Percentiles rank a stretch among this genome's conserved stretches.
These are phyloP conservation scores for Alternaria triticimaculans DNA, from an alignment of 2,329 filamentous ascomycete genomes.

Conservation along the genomic window DNA sequence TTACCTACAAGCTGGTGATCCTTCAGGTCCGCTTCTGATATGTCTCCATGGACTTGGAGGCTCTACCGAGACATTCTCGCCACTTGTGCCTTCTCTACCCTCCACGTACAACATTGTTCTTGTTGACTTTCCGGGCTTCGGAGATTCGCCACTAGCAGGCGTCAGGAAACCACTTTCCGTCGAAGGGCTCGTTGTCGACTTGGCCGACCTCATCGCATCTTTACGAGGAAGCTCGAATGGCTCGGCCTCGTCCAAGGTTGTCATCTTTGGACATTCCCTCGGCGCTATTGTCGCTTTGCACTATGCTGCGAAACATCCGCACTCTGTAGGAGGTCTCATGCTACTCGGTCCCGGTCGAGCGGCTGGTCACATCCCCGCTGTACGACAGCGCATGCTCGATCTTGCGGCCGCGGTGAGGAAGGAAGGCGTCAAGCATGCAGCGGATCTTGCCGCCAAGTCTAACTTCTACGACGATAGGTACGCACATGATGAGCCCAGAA, in stretches of 20 bases:
- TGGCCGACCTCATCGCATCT: background rate
- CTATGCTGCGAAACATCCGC: background rate
- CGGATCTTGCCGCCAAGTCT: background rate
- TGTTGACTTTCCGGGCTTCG: background rate
- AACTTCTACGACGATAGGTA: background rate
- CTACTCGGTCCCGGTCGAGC: conserved; percentile 4
- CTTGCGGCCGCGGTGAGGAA: conserved; percentile 3
- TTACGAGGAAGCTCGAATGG: background rate
- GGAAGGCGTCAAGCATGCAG: conserved; percentile 9
- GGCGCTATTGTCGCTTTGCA: background rate
- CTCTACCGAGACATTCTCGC: background rate
- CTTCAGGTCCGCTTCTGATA: background rate
- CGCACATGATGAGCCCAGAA: background rate
- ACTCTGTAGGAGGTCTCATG: background rate
- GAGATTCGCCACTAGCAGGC: background rate
- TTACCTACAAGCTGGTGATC: background rate
- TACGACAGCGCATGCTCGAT: conserved; percentile 11
- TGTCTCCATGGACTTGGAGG: background rate
- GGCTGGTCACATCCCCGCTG: conserved; percentile 10
- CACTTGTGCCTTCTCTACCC: background rate
- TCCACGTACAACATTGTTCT: background rate
- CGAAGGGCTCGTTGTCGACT: background rate
- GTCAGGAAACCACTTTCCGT: background rate
- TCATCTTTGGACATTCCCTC: background rate
- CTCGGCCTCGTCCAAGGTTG: background rate